A percentile compares a stretch with the other conserved stretches of the same genome.
Conservation (phyloP, 179 eudicot genomes). For the Spergularia azorica region DNA sequence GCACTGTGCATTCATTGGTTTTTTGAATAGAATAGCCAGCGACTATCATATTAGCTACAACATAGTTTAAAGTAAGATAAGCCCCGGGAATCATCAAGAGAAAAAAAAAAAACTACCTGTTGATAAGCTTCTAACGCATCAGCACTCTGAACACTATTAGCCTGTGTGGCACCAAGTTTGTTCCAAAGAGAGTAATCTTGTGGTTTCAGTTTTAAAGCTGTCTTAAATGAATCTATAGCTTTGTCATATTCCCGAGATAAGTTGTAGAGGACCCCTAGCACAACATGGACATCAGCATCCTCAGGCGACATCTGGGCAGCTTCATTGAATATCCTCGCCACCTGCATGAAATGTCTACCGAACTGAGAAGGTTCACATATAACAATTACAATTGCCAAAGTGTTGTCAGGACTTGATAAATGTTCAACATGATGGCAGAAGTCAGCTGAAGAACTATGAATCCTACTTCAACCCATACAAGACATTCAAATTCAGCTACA, state of each 20-base stretch:
- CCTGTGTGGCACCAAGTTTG: constrained; percentile 99
- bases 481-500: too few species aligned
- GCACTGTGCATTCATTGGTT: too few species aligned
- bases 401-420: background rate
- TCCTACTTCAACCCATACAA: too few species aligned
- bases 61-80: background rate
- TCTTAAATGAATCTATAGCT: constrained; percentile 86
- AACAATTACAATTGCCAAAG: background rate
- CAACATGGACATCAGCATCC: constrained; percentile 96
- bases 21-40: background rate
- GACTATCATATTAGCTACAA: background rate
- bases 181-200: constrained; percentile 98
- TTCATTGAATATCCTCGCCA: constrained; percentile 74
- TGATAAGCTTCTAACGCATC: constrained; percentile 95
- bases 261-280: constrained; percentile 88
- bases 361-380: constrained; percentile 18
- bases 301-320: constrained; percentile 94
- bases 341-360: constrained; percentile 46
- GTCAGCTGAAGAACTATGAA: constrained; percentile 4
- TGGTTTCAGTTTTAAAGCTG: constrained; percentile 83
- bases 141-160: constrained; percentile 93
- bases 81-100: background rate
- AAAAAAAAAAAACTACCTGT: constrained; percentile 50
- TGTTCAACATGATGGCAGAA: background rate
- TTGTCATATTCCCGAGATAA: constrained; percentile 92